These are phyloP conservation scores for Penicillium thymicola DNA, from an alignment of 2,329 filamentous ascomycete species.

Conservation along the genomic window DNA sequence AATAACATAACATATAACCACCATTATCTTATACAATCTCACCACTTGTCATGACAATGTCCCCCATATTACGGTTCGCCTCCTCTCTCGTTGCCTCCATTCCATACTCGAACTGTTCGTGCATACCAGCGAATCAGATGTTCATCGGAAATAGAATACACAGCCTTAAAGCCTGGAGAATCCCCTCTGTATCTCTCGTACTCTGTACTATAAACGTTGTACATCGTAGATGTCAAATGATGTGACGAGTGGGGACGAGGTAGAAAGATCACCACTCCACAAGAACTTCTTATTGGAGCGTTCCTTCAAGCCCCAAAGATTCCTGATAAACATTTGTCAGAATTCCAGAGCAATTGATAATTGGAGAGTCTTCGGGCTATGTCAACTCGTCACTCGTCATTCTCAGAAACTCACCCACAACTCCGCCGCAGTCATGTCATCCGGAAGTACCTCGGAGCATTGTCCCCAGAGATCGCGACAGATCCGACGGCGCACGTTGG, in stretches of 20 bases:
- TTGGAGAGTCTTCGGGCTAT: not conserved
- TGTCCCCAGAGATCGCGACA: constrained; percentile 50
- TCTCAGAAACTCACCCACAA: constrained; percentile 44
- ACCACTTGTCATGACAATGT: constrained; percentile 5
- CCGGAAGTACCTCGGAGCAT: constrained; percentile 48
- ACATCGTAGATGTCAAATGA: constrained; percentile 21
- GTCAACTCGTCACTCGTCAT: not conserved
- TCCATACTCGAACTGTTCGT: constrained; percentile 1
- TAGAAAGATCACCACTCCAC: constrained; percentile 18
- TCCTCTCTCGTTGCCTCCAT: constrained; percentile 22
- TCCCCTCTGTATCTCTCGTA: not conserved
- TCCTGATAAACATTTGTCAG: constrained; percentile 25
- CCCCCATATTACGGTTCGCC: constrained; percentile 19
- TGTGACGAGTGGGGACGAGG: constrained; percentile 18
- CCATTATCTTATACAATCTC: not conserved
- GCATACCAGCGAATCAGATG: constrained; percentile 4
- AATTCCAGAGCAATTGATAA: constrained; percentile 5
- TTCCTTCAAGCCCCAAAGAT: constrained; percentile 38
- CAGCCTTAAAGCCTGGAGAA: not conserved
- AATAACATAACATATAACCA: not conserved
- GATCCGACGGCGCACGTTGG: constrained; percentile 47
- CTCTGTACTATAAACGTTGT: not conserved
- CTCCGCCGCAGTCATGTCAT: constrained; percentile 47
- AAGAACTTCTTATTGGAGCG: constrained; percentile 22
- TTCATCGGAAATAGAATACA: not conserved